Base-by-base conservation (phyloP, 1,284 basidiomycete species). In the Heterobasidion parviporum region DNA sequence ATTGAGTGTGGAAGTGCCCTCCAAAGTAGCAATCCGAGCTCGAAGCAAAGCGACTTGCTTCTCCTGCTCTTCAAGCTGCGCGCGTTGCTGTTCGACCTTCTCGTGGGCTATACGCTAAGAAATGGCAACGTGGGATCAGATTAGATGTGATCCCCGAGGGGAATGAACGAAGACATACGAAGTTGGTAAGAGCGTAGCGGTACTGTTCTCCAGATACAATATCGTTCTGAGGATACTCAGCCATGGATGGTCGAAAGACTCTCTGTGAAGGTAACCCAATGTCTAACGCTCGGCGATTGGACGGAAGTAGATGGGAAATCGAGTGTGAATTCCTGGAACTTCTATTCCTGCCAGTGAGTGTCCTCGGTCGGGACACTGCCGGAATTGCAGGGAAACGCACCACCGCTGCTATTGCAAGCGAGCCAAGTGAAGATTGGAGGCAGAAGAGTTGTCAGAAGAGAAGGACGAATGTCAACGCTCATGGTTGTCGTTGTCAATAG, bases 11-110 rank as follows among this genome's bases (percentile, higher is more conserved):
- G 38, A 73, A 16, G 38, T 75, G 8, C 89, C 89, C 68, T 92
- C 89, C 48, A 92, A 75, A 3, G 84, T 68, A 9, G 81, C 75
- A 62, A 92, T 89, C 43, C 88, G 81, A 2, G 76, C 77, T 50
- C 85, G 76, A 34, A 92, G 75, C 47, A 78, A 72, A 2, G 88
- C 87, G 51, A 91, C 83, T 64, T 90, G 89, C 63, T 82, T 77
- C 62, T 92, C 89, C 67, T 92, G 89, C 66, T 89, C 85, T 63
- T 90, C 84, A 43, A 92, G 78, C 62, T 92, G 88, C 4, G 66
- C 63, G 7, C 89, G 75, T 64, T 92, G 89, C 62, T 87, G 81
- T 64, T 92, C 89, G 60, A 92, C 89, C 68, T 88, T 89, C 68
- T 91, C 83, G 72, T 92, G 89, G 18, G 89, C 89, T 67, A 92